Evolutionary conservation across 2,329 filamentous ascomycete genomes (phyloP).

Genomic region (Chalaropsis ovoidea): DNA sequence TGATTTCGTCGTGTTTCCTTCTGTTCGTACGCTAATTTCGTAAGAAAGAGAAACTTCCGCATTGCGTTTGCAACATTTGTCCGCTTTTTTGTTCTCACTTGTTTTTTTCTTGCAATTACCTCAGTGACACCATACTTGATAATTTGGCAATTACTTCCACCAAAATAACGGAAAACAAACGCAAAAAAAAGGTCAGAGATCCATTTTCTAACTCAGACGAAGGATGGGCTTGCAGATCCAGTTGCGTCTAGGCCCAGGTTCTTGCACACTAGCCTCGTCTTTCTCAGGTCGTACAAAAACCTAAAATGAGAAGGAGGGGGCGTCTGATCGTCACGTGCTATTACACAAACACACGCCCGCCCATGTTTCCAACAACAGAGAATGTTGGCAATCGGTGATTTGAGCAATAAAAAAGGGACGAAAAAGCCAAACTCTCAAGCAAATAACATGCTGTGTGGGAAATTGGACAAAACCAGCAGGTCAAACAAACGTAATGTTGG

Average conservation of each 20-base stretch:
- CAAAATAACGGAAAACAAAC: neutral
- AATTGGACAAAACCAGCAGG: neutral
- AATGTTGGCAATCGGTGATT: neutral
- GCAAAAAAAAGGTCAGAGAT: neutral
- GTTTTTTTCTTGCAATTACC: conserved; percentile 4
- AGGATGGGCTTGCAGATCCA: conserved; percentile 3
- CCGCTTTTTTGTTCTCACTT: neutral
- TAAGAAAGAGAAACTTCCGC: neutral
- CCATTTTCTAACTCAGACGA: conserved; percentile 4
- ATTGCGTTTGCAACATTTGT: neutral
- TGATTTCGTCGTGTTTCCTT: neutral
- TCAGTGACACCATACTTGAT: neutral
- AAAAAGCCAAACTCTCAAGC: neutral
- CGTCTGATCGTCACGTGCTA: conserved; percentile 16
- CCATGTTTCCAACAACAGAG: conserved; percentile 7
- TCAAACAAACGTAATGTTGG: neutral
- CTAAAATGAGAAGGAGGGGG: conserved; percentile 9
- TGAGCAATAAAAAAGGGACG: neutral
- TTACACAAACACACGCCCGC: conserved; percentile 1
- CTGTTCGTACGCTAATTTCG: neutral
- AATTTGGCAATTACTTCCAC: neutral
- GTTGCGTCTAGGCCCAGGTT: neutral
- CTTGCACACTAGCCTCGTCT: neutral
- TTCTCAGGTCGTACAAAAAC: conserved; percentile 13
- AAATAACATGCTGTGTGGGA: neutral